Percentiles rank a stretch among this genome's conserved stretches.
Conservation (phyloP, 331 rosid species). For the Cydonia oblonga region DNA sequence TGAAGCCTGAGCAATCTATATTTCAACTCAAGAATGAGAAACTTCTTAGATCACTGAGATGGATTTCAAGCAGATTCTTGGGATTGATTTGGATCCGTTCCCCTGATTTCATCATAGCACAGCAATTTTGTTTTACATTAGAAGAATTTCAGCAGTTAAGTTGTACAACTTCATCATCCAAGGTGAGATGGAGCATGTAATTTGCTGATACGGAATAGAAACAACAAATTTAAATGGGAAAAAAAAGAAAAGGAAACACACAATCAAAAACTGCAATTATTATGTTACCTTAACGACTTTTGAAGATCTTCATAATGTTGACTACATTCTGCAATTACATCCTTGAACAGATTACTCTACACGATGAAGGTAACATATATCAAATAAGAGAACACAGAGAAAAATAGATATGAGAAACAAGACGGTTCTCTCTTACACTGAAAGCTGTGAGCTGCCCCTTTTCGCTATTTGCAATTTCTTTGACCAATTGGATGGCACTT, state of each 20-base stretch:
- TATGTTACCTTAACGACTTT: conserved; percentile 55
- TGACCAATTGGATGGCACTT: conserved; percentile 58
- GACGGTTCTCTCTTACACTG: conserved; percentile 33
- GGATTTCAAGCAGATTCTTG: neutral
- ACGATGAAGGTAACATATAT: conserved; percentile 4
- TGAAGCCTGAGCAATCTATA: neutral
- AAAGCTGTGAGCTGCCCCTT: conserved; percentile 54
- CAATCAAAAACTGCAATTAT: neutral
- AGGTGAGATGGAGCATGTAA: neutral
- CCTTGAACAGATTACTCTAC: conserved; percentile 56
- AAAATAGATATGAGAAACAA: neutral
- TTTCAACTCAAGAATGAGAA: neutral
- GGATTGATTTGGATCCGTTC: neutral
- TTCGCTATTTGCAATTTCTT: conserved; percentile 47
- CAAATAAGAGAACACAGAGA: neutral
- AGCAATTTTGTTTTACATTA: neutral
- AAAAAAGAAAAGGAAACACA: neutral
- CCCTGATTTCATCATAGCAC: neutral
- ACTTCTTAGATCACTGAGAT: neutral
- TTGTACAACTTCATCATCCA: neutral
- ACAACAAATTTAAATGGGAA: neutral
- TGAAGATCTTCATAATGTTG: conserved; percentile 78
- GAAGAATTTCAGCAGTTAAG: neutral
- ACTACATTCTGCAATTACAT: conserved; percentile 61
- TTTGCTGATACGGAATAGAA: neutral